Evolutionary conservation across 202 grass and related monocot species (phyloP).

Genomic region (Schoenoplectus tabernaemontani): DNA sequence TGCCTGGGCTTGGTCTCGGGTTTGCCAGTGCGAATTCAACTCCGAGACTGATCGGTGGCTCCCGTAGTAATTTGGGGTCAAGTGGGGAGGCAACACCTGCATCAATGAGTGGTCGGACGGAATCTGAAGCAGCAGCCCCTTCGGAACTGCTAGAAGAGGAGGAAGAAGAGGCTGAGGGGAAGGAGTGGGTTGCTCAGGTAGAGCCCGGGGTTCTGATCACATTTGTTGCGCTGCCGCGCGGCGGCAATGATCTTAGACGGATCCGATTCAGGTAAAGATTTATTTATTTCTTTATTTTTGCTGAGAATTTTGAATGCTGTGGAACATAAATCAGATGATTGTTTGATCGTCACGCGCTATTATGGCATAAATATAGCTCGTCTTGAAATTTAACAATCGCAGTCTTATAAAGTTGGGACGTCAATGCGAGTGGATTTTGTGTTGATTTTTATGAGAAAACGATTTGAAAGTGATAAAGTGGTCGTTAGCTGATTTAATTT

Average conservation of each 20-base stretch:
- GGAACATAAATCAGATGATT: background rate
- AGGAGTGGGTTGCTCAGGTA: conserved; percentile 82
- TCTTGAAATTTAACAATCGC: background rate
- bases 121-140: conserved; percentile 27
- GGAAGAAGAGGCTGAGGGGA: conserved; percentile 31
- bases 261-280: conserved; percentile 77
- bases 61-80: conserved; percentile 23
- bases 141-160: conserved; percentile 27
- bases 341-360: too few relatives aligned
- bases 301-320: conserved; percentile 11
- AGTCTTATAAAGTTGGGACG: background rate
- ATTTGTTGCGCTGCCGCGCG: conserved; percentile 56
- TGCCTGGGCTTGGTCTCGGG: background rate
- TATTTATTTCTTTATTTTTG: background rate
- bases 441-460: background rate
- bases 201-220: conserved; percentile 86
- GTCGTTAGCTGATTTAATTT: background rate
- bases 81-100: conserved; percentile 56
- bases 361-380: background rate
- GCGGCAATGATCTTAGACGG: conserved; percentile 69
- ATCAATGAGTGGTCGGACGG: conserved; percentile 50
- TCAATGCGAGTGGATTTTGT: background rate
- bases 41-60: conserved; percentile 21
- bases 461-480: background rate
- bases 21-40: conserved; percentile 40